Evolutionary conservation across 768 basidiomycete species (phyloP).

Genomic region (Pisolithus orientalis): DNA sequence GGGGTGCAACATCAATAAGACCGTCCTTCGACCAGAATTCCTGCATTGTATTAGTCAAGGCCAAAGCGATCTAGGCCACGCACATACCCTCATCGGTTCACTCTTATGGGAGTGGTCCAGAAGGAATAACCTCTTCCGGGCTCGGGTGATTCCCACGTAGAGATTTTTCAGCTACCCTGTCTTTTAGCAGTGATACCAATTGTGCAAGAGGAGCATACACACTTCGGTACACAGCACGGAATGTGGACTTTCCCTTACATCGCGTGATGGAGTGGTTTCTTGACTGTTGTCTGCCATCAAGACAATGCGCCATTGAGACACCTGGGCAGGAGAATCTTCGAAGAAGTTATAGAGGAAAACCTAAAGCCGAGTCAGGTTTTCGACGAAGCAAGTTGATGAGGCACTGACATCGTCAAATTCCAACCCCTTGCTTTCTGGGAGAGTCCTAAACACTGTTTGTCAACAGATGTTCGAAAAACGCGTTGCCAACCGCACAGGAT

Average conservation of each 20-base stretch:
- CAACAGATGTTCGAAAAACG: background rate
- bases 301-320: slow-evolving; percentile 55
- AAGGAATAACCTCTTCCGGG: slow-evolving; percentile 65
- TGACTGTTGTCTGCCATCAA: slow-evolving; percentile 33
- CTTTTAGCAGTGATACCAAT: slow-evolving; percentile 1
- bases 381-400: too few species aligned
- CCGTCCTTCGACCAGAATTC: slow-evolving; percentile 41
- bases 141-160: slow-evolving; percentile 70
- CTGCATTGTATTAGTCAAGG: slow-evolving; percentile 33
- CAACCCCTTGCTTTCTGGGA: slow-evolving; percentile 28
- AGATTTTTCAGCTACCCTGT: slow-evolving; percentile 50
- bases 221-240: slow-evolving; percentile 59
- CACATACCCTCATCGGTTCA: slow-evolving; percentile 49
- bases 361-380: slow-evolving; percentile 27
- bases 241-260: slow-evolving; percentile 38
- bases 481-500: slow-evolving; percentile 41
- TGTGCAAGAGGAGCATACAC: slow-evolving; percentile 1
- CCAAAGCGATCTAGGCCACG: slow-evolving; percentile 12
- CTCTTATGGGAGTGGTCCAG: slow-evolving; percentile 52
- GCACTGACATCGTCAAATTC: slow-evolving; percentile 17
- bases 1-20: slow-evolving; percentile 43
- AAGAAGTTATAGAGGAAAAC: slow-evolving; percentile 76
- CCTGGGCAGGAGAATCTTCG: slow-evolving; percentile 47
- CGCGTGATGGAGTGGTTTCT: slow-evolving; percentile 31
- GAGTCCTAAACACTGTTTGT: slow-evolving; percentile 14